Percentiles rank a stretch among this genome's conserved stretches.
These are phyloP conservation scores for Erodium trifolium DNA, from an alignment of 441 rosid species.

Conservation along the genomic window DNA sequence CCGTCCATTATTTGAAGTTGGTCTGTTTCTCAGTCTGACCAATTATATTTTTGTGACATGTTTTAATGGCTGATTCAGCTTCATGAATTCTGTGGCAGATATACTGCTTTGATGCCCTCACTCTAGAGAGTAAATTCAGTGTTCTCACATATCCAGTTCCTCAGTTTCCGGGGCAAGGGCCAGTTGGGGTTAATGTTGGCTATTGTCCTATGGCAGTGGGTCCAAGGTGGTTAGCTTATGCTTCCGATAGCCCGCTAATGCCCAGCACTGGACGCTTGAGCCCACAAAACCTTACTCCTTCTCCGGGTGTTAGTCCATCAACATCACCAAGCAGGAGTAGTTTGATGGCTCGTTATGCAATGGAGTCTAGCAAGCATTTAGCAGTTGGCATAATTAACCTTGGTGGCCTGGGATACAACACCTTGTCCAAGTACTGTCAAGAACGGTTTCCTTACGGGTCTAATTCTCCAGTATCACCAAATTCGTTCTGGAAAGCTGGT, in stretches of 20 bases:
- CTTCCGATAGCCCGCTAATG: slow-evolving; percentile 67
- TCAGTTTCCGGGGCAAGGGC: slow-evolving; percentile 67
- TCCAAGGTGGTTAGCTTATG: slow-evolving; percentile 95
- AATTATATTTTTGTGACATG: slow-evolving; percentile 6
- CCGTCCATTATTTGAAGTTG: slow-evolving; percentile 3
- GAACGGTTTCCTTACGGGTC: slow-evolving; percentile 78
- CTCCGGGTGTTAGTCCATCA: slow-evolving; percentile 92
- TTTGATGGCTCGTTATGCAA: slow-evolving; percentile 84
- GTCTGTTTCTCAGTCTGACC: slow-evolving; percentile 6
- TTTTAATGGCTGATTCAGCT: slow-evolving; percentile 18
- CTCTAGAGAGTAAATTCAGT: slow-evolving; percentile 85
- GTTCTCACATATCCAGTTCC: slow-evolving; percentile 92
- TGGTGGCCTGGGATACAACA: slow-evolving; percentile 87
- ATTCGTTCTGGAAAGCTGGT: slow-evolving; percentile 70
- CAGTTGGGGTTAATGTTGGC: slow-evolving; percentile 58
- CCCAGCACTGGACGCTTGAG: slow-evolving; percentile 76
- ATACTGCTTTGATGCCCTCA: slow-evolving; percentile 83
- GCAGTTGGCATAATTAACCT: too few species aligned
- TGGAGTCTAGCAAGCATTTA: slow-evolving; percentile 51
- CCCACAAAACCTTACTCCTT: slow-evolving; percentile 85
- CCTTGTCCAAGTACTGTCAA: slow-evolving; percentile 74
- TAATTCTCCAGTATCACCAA: slow-evolving; percentile 63
- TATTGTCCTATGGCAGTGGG: slow-evolving; percentile 98
- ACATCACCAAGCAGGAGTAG: slow-evolving; percentile 79
- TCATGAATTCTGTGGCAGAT: slow-evolving; percentile 49